A percentile compares a stretch with the other conserved stretches of the same genome.
phyloP scores from a whole-genome alignment of 345 rosid species.

The Syzygium jambos region DNA sequence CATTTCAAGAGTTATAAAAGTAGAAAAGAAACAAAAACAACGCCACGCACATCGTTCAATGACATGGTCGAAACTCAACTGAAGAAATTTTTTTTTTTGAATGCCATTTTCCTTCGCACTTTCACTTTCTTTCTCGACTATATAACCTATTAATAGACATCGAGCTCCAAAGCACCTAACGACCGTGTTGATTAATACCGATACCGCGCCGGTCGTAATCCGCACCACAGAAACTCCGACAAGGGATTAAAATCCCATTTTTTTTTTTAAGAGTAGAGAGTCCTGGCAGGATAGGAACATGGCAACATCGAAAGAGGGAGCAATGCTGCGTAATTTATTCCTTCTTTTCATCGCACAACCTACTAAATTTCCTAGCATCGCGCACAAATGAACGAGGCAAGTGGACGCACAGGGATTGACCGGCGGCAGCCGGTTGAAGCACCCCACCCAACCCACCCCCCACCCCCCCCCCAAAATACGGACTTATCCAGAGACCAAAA shows the following conservation, averaged over 20 bases:
- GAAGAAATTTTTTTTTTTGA: not conserved
- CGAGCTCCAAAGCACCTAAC: not conserved
- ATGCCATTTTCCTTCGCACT: accelerated
- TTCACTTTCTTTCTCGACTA: not conserved
- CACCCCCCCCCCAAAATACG: not conserved
- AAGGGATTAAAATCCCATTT: not conserved
- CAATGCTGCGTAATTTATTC: not conserved
- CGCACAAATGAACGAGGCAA: not conserved
- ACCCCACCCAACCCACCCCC: no score
- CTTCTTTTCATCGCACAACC: not conserved
- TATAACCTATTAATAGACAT: not conserved
- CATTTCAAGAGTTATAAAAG: not conserved
- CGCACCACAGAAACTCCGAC: not conserved
- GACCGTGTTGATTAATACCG: not conserved
- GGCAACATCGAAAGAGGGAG: not conserved
- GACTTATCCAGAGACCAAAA: not conserved
- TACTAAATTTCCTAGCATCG: not conserved
- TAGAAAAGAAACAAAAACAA: not conserved
- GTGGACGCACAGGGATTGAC: not conserved
- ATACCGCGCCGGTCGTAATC: not conserved
- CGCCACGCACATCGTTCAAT: not conserved
- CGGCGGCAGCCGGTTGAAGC: not conserved
- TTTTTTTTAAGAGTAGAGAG: not conserved
- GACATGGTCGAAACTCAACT: not conserved
- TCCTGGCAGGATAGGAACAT: no score